Percentiles rank a stretch among this genome's conserved stretches.
Conservation (phyloP, 805 yeast species). For the Sporopachydermia quercuum region DNA sequence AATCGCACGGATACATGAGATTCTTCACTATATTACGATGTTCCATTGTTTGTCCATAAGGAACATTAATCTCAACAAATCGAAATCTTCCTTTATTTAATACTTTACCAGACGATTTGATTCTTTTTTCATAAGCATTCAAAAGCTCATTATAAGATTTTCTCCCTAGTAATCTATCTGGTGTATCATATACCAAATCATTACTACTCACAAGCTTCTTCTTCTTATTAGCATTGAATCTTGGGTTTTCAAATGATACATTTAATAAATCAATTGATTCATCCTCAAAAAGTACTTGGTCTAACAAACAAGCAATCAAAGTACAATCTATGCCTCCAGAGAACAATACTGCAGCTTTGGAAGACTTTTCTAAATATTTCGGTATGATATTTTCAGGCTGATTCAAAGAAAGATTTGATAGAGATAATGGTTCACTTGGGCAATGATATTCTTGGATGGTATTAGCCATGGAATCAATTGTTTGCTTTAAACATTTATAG, state of each 20-base stretch:
- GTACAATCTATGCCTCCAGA: conserved; percentile 97
- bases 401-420: conserved; percentile 10
- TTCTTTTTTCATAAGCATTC: conserved; percentile 24
- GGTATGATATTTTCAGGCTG: too few species aligned
- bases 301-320: conserved; percentile 37
- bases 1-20: conserved; percentile 68
- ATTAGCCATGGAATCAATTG: conserved; percentile 6
- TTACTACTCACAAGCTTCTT: conserved; percentile 11
- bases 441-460: conserved; percentile 1
- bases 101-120: conserved; percentile 17
- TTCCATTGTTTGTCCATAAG: conserved; percentile 46
- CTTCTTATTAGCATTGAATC: conserved; percentile 35
- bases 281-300: conserved; percentile 13
- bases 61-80: conserved; percentile 58
- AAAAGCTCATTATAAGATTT: conserved; percentile 41
- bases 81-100: conserved; percentile 13
- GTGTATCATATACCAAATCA: conserved; percentile 60
- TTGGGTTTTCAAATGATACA: conserved; percentile 84
- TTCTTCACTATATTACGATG: conserved; percentile 37
- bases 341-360: conserved; percentile 49
- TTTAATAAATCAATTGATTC: conserved; percentile 57
- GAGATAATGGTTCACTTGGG: conserved; percentile 4
- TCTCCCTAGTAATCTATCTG: conserved; percentile 70
- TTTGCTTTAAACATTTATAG: conserved; percentile 3
- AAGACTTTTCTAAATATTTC: conserved; percentile 9